Percentiles rank a stretch among this genome's conserved stretches.
Evolutionary conservation across 2,329 filamentous ascomycete genomes (phyloP).

Genomic region (Aspergillus fumigatiaffinis): DNA sequence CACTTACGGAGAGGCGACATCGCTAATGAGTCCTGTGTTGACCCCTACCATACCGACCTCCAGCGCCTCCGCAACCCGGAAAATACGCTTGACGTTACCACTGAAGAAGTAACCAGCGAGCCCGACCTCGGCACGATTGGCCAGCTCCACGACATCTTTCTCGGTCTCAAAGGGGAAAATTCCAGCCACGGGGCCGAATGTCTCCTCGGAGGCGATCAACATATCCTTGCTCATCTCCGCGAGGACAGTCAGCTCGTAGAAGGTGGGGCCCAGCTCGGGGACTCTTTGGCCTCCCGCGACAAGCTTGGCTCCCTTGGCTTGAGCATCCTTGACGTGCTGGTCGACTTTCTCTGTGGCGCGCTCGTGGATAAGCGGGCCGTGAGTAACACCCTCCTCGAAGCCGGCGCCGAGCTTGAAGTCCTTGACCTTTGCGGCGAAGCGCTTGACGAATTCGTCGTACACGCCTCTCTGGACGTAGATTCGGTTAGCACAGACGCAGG

Average conservation of each 20-base stretch:
- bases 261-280: constrained; percentile 73
- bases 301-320: constrained; percentile 71
- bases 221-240: constrained; percentile 82
- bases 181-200: constrained; percentile 89
- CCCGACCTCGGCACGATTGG: constrained; percentile 79
- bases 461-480: constrained; percentile 52
- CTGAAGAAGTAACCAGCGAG: constrained; percentile 94
- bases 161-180: constrained; percentile 87
- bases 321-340: constrained; percentile 73
- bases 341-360: constrained; percentile 77
- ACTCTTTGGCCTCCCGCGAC: constrained; percentile 71
- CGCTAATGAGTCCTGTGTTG: constrained; percentile 65
- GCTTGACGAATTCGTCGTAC: constrained; percentile 51
- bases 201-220: constrained; percentile 82
- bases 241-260: constrained; percentile 86
- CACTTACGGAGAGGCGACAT: constrained; percentile 48
- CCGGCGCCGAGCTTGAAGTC: constrained; percentile 46
- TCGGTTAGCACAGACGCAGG: constrained; percentile 76
- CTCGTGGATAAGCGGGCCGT: constrained; percentile 63
- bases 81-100: constrained; percentile 54
- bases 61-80: constrained; percentile 57
- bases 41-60: constrained; percentile 55
- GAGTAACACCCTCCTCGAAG: constrained; percentile 44
- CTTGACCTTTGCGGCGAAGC: constrained; percentile 53
- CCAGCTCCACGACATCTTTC: constrained; percentile 77